phyloP scores from a whole-genome alignment of 1,284 basidiomycete species.

The Leucocoprinus gongylophorus region DNA sequence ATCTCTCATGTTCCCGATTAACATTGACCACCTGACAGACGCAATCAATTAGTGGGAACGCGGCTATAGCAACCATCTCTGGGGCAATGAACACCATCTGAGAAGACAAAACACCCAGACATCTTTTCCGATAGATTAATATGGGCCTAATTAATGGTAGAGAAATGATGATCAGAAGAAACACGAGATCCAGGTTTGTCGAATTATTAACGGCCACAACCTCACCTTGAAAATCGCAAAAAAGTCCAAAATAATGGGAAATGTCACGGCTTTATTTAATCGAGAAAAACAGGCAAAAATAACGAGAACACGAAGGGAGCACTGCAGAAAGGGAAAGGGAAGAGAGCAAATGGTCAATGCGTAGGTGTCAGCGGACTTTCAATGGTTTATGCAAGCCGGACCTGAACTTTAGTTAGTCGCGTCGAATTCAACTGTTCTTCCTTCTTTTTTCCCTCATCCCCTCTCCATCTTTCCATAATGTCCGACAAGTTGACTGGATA shows the following conservation, averaged over 20 bases:
- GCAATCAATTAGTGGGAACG: not conserved
- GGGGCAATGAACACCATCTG: not conserved
- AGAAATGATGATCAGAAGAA: not conserved
- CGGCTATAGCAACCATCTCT: not conserved
- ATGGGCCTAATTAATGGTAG: not conserved
- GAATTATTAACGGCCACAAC: not conserved
- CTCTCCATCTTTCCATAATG: constrained; percentile 9
- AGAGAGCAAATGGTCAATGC: constrained; percentile 24
- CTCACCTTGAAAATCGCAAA: not conserved
- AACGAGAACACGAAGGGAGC: constrained; percentile 1
- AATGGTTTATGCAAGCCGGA: constrained; percentile 22
- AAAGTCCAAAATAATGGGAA: not conserved
- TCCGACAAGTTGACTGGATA: constrained; percentile 32
- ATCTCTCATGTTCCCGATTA: not conserved
- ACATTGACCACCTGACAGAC: not conserved
- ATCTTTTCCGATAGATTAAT: not conserved
- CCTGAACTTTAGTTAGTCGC: constrained; percentile 22
- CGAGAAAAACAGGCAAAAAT: not conserved
- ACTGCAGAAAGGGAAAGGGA: constrained; percentile 1
- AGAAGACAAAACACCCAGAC: too few relatives aligned
- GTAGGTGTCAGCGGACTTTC: constrained; percentile 30
- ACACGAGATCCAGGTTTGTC: not conserved
- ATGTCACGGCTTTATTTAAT: not conserved
- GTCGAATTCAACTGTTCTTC: constrained; percentile 18
- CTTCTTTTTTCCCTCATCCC: constrained; percentile 14